Evolutionary conservation across 2,329 filamentous ascomycete genomes (phyloP), one percentile per base, ranked within the genome.

Genomic region (Microcyclospora pomicola): DNA sequence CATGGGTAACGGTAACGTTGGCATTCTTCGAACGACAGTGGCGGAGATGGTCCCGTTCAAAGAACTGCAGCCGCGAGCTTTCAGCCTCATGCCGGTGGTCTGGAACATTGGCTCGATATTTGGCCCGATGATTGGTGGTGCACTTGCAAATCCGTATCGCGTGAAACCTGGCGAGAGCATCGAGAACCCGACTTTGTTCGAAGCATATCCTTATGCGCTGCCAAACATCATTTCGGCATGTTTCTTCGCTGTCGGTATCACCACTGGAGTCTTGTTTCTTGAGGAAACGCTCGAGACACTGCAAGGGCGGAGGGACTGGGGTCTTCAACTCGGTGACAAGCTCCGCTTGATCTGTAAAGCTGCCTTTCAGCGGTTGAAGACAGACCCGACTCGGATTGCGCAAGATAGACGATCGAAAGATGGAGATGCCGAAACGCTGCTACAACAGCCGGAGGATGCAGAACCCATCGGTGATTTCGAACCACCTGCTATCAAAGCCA

Each of bases 1-100:
- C 2, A 71, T 79, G 9, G 78, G 82, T 33, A 95, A 94, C 54
- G 91, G 88, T 38, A 96, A 95, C 54, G 65, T 69, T 9, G 66
- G 91, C 1, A 95, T 95, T 44, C 80, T 95, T 45, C 68, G 87
- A 47, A 59, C 56, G 11, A 85, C 91, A 65, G 86, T 95, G 2
- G 88, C 88, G 0, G 88, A 95, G 59, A 77, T 95, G 71, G 86
- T 94, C 2, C 82, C 85, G 0, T 77, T 91, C 58, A 85, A 73
- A 56, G 81, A 86, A 53, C 67, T 94, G 6, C 88, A 95, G 54
- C 87, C 88, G 0, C 69, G 77, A 37, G 91, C 91, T 0, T 96
- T 96, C 59, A 86, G 80, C 46, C 69, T 96, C 33, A 95, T 96
- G 87, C 88, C 88, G 3, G 63, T 96, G 12, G 82, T 81, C 2